Evolutionary conservation across 768 basidiomycete genomes (phyloP).

Genomic region (Leccinum subgranulosum): DNA sequence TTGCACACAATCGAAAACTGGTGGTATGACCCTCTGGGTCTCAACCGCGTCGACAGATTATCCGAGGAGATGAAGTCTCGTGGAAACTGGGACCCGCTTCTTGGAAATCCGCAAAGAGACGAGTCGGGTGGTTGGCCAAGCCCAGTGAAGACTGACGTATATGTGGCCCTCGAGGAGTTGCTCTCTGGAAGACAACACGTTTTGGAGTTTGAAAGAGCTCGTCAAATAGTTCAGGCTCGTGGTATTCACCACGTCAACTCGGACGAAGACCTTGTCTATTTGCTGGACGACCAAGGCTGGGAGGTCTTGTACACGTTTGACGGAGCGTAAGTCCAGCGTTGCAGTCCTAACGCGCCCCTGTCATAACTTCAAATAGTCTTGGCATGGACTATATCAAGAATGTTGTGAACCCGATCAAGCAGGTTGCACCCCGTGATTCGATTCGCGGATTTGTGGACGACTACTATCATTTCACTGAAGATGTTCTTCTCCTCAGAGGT

Average conservation of each 20-base stretch:
- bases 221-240: constrained; percentile 11
- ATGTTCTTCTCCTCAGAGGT: constrained; percentile 40
- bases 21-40: constrained; percentile 38
- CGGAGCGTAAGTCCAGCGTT: constrained; percentile 33
- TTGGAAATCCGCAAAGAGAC: constrained; percentile 12
- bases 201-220: constrained; percentile 24
- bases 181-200: constrained; percentile 20
- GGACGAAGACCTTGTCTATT: constrained; percentile 29
- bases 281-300: constrained; percentile 35
- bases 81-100: constrained; percentile 27
- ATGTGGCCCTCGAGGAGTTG: constrained; percentile 16
- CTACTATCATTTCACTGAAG: constrained; percentile 31
- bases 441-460: constrained; percentile 42
- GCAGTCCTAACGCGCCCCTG: not conserved
- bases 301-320: constrained; percentile 37
- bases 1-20: constrained; percentile 37
- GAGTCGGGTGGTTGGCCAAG: constrained; percentile 23
- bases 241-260: constrained; percentile 17
- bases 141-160: constrained; percentile 16
- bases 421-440: constrained; percentile 34
- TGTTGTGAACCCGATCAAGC: constrained; percentile 36
- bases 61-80: constrained; percentile 31
- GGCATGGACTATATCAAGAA: constrained; percentile 44
- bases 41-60: constrained; percentile 38
- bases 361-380: constrained; percentile 27